Base-by-base conservation (phyloP, 2,329 filamentous ascomycete species). In the Trematosphaeria pertusa region DNA sequence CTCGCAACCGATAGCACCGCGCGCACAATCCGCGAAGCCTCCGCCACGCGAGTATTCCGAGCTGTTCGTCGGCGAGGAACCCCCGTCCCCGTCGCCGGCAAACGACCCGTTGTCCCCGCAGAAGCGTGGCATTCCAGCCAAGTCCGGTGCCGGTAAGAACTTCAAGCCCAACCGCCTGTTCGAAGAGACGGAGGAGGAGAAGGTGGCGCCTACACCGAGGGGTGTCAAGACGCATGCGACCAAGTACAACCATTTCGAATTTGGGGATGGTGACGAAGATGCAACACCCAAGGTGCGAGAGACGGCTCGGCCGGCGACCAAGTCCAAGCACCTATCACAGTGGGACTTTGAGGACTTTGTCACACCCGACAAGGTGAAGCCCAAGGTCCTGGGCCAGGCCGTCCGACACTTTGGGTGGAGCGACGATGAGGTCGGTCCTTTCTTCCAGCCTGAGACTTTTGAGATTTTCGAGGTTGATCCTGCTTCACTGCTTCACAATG, bases 271-370 rank as follows among this genome's bases (percentile, higher is more conserved):
- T 39, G 81, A 75, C 40, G 69, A 70, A 31, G 59, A 74, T 40
- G 58, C 56, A 37, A 70, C 52, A 30, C 63, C 62, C 51, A 67
- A 65, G 50, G 64, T 61, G 24, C 59, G 57, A 35, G 67, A 66
- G 46, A 58, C 52, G 28, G 55, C 50, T 41, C 69, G 55, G 47
- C 53, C 48, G 47, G 44, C 46, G 15, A 43, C 59, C 52, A 52
- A 62, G 47, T 43, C 57, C 54, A 89, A 88, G 75, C 86, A 90
- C 67, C 77, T 80, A 48, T 85, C 85, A 54, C 87, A 89, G 52
- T 97, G 93, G 91, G 85, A 85, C 37, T 97, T 97, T 71, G 84
- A 90, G 51, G 91, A 96, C 73, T 96, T 96, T 62, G 77, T 78
- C 12, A 96, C 92, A 0, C 93, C 93, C 0, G 82, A 87, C 56